Percentiles rank a stretch among this genome's conserved stretches.
Evolutionary conservation across 805 yeast species (phyloP).

Genomic region (Hermanozyma aechmeae): DNA sequence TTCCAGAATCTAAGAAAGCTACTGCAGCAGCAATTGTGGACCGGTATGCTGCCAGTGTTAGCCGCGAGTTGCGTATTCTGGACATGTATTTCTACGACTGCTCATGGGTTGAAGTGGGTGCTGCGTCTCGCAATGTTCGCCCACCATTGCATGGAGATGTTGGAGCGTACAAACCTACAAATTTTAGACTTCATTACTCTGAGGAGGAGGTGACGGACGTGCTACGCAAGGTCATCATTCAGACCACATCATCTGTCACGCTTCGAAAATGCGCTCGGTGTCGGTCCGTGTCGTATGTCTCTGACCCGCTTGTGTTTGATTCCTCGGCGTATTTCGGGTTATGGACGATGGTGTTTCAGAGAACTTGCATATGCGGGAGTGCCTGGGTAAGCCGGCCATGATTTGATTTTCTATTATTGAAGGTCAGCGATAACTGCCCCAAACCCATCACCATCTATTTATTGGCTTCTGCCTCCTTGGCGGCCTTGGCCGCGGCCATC

Average conservation of each 20-base stretch:
- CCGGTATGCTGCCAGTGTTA: slow-evolving; percentile 34
- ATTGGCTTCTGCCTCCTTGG: slow-evolving; percentile 2
- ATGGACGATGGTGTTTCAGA: slow-evolving; percentile 61
- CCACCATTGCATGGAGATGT: background rate
- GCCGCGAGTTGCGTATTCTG: slow-evolving; percentile 39
- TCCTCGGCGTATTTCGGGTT: slow-evolving; percentile 20
- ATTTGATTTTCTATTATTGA: too few species aligned
- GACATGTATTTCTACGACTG: slow-evolving; percentile 56
- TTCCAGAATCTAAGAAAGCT: slow-evolving; percentile 37
- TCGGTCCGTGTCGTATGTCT: slow-evolving; percentile 30
- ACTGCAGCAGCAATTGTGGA: slow-evolving; percentile 37
- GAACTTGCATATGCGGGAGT: slow-evolving; percentile 74
- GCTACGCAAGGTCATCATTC: slow-evolving; percentile 25
- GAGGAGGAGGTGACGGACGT: slow-evolving; percentile 24
- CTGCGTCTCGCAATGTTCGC: slow-evolving; percentile 3
- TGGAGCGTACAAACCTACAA: slow-evolving; percentile 2
- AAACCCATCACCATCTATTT: too few species aligned
- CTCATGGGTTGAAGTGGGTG: slow-evolving; percentile 49
- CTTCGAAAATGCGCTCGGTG: slow-evolving; percentile 34
- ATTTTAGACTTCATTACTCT: slow-evolving; percentile 11
- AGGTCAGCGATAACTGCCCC: too few species aligned
- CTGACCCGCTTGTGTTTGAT: slow-evolving; percentile 31
- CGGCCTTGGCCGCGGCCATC: slow-evolving; percentile 6
- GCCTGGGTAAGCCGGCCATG: slow-evolving; percentile 46
- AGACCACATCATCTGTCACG: background rate